Evolutionary conservation across 2,329 filamentous ascomycete species (phyloP).

Genomic region (Ustulina deusta): DNA sequence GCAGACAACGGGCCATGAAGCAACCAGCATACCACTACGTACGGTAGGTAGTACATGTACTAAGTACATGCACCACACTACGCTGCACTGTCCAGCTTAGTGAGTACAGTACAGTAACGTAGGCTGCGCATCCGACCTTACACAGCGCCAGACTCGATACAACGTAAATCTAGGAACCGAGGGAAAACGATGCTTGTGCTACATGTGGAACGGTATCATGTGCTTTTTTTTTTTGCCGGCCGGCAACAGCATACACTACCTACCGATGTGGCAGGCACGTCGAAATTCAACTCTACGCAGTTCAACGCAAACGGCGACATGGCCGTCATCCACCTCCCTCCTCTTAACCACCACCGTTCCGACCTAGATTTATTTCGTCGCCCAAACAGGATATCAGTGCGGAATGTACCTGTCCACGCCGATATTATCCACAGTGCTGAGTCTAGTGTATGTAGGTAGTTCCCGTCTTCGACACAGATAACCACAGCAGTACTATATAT

Average conservation of each 20-base stretch:
- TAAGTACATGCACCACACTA: no score
- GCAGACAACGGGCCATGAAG: background rate
- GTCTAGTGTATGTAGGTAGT: background rate
- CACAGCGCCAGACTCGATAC: constrained; percentile 19
- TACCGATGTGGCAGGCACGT: constrained; percentile 22
- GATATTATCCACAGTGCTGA: background rate
- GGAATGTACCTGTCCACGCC: background rate
- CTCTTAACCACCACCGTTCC: background rate
- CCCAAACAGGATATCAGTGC: background rate
- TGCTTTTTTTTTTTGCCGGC: constrained; percentile 26
- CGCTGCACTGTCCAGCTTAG: no score
- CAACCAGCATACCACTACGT: background rate
- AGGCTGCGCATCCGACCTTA: background rate
- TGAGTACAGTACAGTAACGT: background rate
- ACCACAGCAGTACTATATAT: background rate
- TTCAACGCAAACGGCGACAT: background rate
- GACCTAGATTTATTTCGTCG: background rate
- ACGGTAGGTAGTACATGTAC: background rate
- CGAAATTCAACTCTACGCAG: background rate
- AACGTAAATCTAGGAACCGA: constrained; percentile 18
- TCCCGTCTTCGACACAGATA: constrained; percentile 3
- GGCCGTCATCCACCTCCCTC: background rate
- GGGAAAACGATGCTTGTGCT: background rate
- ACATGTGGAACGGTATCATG: background rate
- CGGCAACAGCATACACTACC: constrained; percentile 20